A percentile compares a stretch with the other conserved stretches of the same genome.
Conservation (phyloP, 306 rosid genomes). For the Castanopsis chinensis region DNA sequence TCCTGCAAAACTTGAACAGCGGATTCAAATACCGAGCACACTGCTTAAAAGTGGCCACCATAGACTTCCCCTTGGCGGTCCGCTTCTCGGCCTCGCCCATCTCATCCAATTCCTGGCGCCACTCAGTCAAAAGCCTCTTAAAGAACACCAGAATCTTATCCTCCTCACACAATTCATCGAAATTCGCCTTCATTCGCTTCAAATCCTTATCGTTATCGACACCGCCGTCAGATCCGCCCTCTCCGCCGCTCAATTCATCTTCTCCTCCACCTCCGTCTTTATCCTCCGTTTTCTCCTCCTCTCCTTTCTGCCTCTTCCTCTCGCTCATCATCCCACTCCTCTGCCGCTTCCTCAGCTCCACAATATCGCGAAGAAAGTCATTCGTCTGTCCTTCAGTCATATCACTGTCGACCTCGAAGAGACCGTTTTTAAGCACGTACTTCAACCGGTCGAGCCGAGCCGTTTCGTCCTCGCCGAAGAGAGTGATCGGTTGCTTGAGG, state of each 20-base stretch:
- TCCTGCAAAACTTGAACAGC: conserved; percentile 91
- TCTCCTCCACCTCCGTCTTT: conserved; percentile 75
- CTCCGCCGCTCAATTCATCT: conserved; percentile 66
- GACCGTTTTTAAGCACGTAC: conserved; percentile 73
- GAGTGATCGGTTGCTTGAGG: conserved; percentile 86
- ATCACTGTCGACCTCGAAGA: conserved; percentile 91
- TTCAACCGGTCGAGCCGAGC: conserved; percentile 84
- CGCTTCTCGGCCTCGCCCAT: conserved; percentile 75
- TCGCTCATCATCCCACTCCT: conserved; percentile 84
- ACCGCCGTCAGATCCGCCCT: conserved; percentile 69
- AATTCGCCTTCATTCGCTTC: conserved; percentile 85
- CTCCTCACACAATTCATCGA: conserved; percentile 80
- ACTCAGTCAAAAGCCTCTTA: conserved; percentile 86
- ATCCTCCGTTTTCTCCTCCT: conserved; percentile 64
- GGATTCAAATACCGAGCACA: conserved; percentile 93
- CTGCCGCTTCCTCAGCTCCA: conserved; percentile 94
- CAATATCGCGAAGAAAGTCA: conserved; percentile 87
- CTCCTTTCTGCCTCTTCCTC: conserved; percentile 75
- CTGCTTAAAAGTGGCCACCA: conserved; percentile 97
- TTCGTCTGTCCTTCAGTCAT: conserved; percentile 98
- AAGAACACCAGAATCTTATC: conserved; percentile 91
- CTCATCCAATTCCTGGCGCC: conserved; percentile 91
- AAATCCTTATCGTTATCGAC: conserved; percentile 57
- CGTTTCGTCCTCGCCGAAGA: conserved; percentile 90
- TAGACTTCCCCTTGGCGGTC: conserved; percentile 90